A percentile compares a stretch with the other conserved stretches of the same genome.
phyloP scores from a whole-genome alignment of 306 rosid species.

The Abrus precatorius region DNA sequence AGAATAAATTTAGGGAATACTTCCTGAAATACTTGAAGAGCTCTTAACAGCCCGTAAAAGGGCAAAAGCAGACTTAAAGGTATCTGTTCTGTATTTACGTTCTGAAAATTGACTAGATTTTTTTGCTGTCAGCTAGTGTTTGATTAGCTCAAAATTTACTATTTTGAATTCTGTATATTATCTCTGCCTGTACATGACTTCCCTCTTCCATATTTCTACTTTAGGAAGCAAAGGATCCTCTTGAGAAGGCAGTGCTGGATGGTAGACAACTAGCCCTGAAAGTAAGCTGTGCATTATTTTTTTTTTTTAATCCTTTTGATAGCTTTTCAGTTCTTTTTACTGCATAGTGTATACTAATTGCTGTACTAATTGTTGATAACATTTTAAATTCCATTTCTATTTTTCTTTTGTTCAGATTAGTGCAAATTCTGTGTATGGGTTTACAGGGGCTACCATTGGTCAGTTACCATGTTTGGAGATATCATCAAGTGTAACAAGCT shows the following conservation, averaged over 20 bases:
- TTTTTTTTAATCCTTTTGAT: constrained; percentile 5
- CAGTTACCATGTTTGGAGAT: constrained; percentile 96
- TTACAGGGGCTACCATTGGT: constrained; percentile 96
- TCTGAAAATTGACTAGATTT: constrained; percentile 10
- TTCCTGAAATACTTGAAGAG: constrained; percentile 99
- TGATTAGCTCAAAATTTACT: constrained; percentile 24
- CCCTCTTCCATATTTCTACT: constrained; percentile 31
- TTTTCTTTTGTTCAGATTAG: constrained; percentile 71
- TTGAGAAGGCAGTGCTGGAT: constrained; percentile 95
- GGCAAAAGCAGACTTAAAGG: constrained; percentile 98
- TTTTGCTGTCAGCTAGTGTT: constrained; percentile 36
- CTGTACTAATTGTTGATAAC: constrained; percentile 17
- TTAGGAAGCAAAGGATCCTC: constrained; percentile 94
- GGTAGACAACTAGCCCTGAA: constrained; percentile 95
- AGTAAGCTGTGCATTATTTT: constrained; percentile 55
- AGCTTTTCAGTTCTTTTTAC: constrained; percentile 12
- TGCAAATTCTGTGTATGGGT: constrained; percentile 98
- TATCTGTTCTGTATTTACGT: constrained; percentile 44
- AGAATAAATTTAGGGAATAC: constrained; percentile 80
- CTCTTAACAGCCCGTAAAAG: constrained; percentile 89
- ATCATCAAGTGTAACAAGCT: constrained; percentile 99
- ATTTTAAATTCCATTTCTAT: constrained; percentile 36
- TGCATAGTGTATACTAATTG: constrained; percentile 25
- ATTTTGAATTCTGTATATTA: constrained; percentile 30
- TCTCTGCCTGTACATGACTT: constrained; percentile 40